Percentiles rank a stretch among this genome's conserved stretches.
Evolutionary conservation across 495 filamentous ascomycete genomes (phyloP).

Genomic region (Lasiosphaeria hispida): DNA sequence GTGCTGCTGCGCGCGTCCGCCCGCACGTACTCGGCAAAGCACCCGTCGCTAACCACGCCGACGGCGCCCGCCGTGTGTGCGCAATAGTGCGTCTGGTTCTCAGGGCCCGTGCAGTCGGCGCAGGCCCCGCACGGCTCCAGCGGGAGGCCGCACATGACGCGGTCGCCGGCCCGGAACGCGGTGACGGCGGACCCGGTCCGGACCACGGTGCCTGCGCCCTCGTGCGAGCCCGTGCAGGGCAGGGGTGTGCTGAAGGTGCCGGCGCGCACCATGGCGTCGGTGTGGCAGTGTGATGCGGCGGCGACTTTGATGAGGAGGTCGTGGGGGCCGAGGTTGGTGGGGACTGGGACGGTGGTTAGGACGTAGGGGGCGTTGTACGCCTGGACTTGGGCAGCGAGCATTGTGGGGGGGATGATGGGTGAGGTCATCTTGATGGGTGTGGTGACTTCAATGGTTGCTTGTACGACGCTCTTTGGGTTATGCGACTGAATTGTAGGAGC

Average conservation of each 20-base stretch:
- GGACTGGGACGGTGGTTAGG: conserved; percentile 48
- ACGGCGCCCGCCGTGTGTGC: conserved; percentile 23
- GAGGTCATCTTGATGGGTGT: no score
- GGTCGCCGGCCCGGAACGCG: conserved; percentile 46
- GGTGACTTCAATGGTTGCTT: no score
- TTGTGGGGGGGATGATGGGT: no score
- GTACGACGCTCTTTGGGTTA: no score
- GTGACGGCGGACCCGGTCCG: conserved; percentile 39
- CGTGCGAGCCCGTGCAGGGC: conserved; percentile 56
- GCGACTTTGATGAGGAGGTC: conserved; percentile 59
- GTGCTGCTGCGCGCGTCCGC: conserved; percentile 46
- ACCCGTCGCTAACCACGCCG: conserved; percentile 49
- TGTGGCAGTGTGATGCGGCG: conserved; percentile 60
- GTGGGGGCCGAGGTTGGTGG: conserved; percentile 38
- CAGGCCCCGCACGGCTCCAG: conserved; percentile 49
- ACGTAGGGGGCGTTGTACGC: conserved; percentile 53
- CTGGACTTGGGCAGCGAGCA: conserved; percentile 10
- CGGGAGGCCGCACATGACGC: conserved; percentile 49
- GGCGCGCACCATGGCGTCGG: conserved; percentile 51
- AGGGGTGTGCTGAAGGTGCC: conserved; percentile 44
- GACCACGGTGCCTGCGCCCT: conserved; percentile 56
- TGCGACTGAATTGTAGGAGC: no score
- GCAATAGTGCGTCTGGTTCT: conserved; percentile 50
- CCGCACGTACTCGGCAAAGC: conserved; percentile 53
- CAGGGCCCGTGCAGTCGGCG: conserved; percentile 41